Evolutionary conservation across 2,329 filamentous ascomycete species (phyloP).

Genomic region (Colletotrichum falcatum): DNA sequence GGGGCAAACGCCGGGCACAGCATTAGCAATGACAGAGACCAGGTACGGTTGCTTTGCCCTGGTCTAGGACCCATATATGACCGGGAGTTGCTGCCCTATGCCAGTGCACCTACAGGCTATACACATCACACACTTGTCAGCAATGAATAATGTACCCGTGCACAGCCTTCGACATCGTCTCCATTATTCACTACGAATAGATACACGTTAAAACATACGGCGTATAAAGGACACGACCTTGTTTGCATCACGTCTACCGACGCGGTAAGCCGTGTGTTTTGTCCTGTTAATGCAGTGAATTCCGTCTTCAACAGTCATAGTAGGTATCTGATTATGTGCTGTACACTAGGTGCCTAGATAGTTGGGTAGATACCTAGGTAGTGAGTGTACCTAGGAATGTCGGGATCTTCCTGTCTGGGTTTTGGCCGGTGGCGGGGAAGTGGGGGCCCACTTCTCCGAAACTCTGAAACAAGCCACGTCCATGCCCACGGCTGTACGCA

Average conservation of each 20-base stretch:
- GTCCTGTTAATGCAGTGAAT: neutral
- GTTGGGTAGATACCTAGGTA: no score
- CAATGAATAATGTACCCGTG: no score
- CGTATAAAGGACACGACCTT: no score
- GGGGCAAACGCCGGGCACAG: conserved; percentile 14
- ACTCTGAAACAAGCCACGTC: conserved; percentile 39
- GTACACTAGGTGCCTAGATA: no score
- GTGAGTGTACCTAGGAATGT: neutral
- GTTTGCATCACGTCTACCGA: neutral
- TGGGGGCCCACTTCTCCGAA: neutral
- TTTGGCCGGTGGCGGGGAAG: neutral
- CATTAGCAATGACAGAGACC: neutral
- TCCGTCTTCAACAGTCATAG: neutral
- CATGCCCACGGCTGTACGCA: conserved; percentile 17
- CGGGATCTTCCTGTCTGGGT: neutral
- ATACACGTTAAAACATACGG: neutral
- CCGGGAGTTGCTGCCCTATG: neutral
- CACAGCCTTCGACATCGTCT: neutral
- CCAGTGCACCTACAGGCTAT: no score
- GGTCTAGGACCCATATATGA: neutral
- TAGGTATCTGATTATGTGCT: no score
- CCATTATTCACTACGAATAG: neutral
- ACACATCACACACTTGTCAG: neutral
- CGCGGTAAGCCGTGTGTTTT: neutral
- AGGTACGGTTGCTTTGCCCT: neutral